A percentile compares a stretch with the other conserved stretches of the same genome.
Evolutionary conservation across 352 stramenopile species (phyloP).

Genomic region (Pythium insidiosum): DNA sequence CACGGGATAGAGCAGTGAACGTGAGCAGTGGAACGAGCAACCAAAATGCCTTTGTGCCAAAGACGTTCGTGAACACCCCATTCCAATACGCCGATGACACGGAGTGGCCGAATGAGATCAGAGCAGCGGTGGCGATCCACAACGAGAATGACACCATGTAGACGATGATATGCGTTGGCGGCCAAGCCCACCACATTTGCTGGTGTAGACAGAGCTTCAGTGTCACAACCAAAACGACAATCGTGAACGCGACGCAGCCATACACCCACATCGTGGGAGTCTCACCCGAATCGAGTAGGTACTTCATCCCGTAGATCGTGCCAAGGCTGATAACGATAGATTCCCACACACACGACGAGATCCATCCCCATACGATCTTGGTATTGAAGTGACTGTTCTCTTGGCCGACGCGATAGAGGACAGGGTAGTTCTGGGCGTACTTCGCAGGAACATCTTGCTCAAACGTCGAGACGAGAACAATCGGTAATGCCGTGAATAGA

Average conservation of each 20-base stretch:
- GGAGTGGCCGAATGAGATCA: slow-evolving; percentile 68
- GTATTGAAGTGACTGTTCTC: slow-evolving; percentile 84
- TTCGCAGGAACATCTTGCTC: slow-evolving; percentile 80
- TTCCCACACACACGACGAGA: slow-evolving; percentile 76
- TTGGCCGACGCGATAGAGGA: slow-evolving; percentile 79
- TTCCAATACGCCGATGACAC: slow-evolving; percentile 81
- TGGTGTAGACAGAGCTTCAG: slow-evolving; percentile 90
- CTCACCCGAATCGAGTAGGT: slow-evolving; percentile 73
- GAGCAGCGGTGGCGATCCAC: slow-evolving; percentile 61
- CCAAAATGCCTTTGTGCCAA: slow-evolving; percentile 66
- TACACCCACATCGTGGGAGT: slow-evolving; percentile 92
- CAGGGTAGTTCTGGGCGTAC: slow-evolving; percentile 55
- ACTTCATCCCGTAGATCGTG: slow-evolving; percentile 72
- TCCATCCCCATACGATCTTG: slow-evolving; percentile 77
- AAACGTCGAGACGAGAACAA: slow-evolving; percentile 76
- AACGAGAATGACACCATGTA: slow-evolving; percentile 60
- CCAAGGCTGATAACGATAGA: slow-evolving; percentile 81
- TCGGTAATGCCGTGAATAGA: slow-evolving; percentile 80
- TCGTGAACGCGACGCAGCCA: slow-evolving; percentile 90
- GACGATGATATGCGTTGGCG: slow-evolving; percentile 47
- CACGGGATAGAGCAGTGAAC: slow-evolving; percentile 57
- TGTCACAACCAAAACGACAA: slow-evolving; percentile 92
- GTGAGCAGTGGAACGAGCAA: slow-evolving; percentile 64
- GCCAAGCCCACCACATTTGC: slow-evolving; percentile 84
- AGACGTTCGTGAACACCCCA: slow-evolving; percentile 67